Conservation (phyloP, 164 flowering plant species). For the Macadamia integrifolia region DNA sequence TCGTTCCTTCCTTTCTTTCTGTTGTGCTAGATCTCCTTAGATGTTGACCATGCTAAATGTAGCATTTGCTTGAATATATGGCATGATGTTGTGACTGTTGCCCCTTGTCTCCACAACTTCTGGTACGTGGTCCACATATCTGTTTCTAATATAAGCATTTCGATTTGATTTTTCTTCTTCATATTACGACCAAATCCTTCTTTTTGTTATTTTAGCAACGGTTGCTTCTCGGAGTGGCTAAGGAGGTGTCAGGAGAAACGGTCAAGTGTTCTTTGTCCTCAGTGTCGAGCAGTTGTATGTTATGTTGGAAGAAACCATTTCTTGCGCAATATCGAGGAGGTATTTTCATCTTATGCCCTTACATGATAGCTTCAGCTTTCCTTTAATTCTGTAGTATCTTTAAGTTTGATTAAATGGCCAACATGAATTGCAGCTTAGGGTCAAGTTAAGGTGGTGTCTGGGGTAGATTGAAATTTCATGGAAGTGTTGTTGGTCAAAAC, state of each 20-base stretch:
- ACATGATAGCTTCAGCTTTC: not conserved
- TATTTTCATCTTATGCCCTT: constrained; percentile 12
- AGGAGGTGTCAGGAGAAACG: constrained; percentile 58
- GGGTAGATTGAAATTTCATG: too few species aligned
- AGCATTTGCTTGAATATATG: constrained; percentile 84
- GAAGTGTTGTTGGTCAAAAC: too few species aligned
- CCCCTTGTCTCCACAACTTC: constrained; percentile 94
- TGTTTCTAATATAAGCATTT: not conserved
- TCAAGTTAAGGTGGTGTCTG: too few species aligned
- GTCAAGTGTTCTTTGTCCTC: constrained; percentile 69
- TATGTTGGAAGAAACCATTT: constrained; percentile 90
- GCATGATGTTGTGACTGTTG: constrained; percentile 94
- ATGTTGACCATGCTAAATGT: constrained; percentile 79
- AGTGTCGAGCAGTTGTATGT: constrained; percentile 74
- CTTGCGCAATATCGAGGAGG: constrained; percentile 70
- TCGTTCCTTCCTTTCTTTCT: constrained; percentile 2
- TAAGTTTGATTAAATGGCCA: too few species aligned
- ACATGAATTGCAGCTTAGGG: too few species aligned
- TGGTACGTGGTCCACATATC: constrained; percentile 45
- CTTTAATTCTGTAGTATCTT: not conserved
- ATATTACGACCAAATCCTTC: not conserved
- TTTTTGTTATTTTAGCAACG: constrained; percentile 53
- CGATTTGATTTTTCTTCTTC: not conserved
- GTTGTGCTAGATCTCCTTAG: constrained; percentile 48
- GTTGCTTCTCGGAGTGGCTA: constrained; percentile 96